A percentile compares a stretch with the other conserved stretches of the same genome.
Conservation (phyloP, 2,329 filamentous ascomycete genomes). For the Alternaria conjuncta region DNA sequence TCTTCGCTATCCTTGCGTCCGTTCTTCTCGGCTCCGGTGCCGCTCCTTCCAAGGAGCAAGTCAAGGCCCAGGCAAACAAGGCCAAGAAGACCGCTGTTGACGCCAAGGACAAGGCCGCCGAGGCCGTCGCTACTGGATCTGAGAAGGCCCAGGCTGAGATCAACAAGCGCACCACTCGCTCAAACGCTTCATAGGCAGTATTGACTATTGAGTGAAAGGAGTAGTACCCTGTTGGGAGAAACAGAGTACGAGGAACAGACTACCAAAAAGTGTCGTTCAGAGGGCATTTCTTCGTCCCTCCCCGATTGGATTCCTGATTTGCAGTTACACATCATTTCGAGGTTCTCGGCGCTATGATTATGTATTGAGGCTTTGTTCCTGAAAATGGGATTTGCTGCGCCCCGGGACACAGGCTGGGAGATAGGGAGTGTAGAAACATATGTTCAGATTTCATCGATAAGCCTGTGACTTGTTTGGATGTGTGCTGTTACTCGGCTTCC, state of each 20-base stretch:
- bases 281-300: slow-evolving; percentile 8
- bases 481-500: neutral
- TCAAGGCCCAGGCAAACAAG: slow-evolving; percentile 75
- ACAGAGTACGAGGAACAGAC: slow-evolving; percentile 16
- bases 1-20: slow-evolving; percentile 73
- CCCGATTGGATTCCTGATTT: slow-evolving; percentile 30
- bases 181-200: slow-evolving; percentile 36
- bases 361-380: slow-evolving; percentile 39
- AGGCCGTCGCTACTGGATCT: slow-evolving; percentile 64
- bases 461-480: neutral
- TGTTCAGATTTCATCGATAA: neutral
- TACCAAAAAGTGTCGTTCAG: slow-evolving; percentile 21
- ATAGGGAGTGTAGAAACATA: slow-evolving; percentile 1
- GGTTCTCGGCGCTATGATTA: slow-evolving; percentile 32
- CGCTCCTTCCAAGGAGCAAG: slow-evolving; percentile 67
- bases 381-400: slow-evolving; percentile 25
- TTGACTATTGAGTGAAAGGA: neutral
- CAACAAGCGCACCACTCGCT: slow-evolving; percentile 65
- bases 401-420: slow-evolving; percentile 1
- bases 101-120: slow-evolving; percentile 73
- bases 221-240: neutral
- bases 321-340: slow-evolving; percentile 34
- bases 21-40: slow-evolving; percentile 70
- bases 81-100: slow-evolving; percentile 73
- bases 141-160: slow-evolving; percentile 77